Percentiles rank a stretch among this genome's conserved stretches.
phyloP scores from a whole-genome alignment of 768 basidiomycete genomes.

The Udeniomyces megalosporus region DNA sequence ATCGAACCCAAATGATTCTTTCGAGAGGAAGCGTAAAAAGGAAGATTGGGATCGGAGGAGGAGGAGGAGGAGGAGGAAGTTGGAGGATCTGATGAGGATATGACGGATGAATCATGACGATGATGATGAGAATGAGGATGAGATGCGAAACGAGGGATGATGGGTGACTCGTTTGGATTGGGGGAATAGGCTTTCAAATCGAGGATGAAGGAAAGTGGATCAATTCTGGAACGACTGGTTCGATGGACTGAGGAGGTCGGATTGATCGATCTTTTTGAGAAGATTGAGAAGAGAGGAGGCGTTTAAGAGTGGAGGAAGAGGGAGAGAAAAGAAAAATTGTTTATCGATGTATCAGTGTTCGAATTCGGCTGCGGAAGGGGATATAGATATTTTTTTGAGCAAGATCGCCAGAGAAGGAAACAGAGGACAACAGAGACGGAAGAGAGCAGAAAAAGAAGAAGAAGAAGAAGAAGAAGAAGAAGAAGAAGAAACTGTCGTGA shows the following conservation, averaged over 20 bases:
- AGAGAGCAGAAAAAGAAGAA: not conserved
- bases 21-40: too few species aligned
- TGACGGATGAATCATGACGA: too few species aligned
- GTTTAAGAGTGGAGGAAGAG: not conserved
- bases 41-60: slow-evolving; percentile 21
- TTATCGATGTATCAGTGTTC: too few species aligned
- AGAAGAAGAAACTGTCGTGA: not conserved
- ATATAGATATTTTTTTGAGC: too few species aligned
- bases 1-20: slow-evolving; percentile 33
- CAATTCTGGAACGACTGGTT: slow-evolving; percentile 56
- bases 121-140: slow-evolving; percentile 7
- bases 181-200: slow-evolving; percentile 62
- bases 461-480: not conserved
- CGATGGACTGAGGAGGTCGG: not conserved
- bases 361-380: too few species aligned
- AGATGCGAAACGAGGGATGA: slow-evolving; percentile 5
- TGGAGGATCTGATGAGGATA: not conserved
- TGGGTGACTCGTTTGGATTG: slow-evolving; percentile 28
- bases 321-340: not conserved
- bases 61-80: not conserved
- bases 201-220: slow-evolving; percentile 51
- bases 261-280: slow-evolving; percentile 10
- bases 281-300: not conserved
- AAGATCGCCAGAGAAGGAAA: too few species aligned
- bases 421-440: not conserved